phyloP scores from a whole-genome alignment of 2,329 filamentous ascomycete genomes.

The Trichoderma sp. region DNA sequence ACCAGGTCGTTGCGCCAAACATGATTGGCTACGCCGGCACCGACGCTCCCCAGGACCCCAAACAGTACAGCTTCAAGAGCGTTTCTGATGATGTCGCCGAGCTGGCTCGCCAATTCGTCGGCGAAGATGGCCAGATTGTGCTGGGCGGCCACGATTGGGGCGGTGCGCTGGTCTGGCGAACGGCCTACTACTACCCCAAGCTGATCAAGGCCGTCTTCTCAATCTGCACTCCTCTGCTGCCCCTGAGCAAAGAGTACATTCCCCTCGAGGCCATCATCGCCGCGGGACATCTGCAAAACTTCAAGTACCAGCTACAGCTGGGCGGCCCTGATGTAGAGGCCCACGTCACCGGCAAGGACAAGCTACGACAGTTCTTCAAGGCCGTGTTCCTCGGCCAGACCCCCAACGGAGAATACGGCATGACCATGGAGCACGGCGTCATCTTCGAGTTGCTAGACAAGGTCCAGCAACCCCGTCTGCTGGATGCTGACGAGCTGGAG shows the following conservation, averaged over 20 bases:
- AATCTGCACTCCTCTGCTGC: constrained; percentile 72
- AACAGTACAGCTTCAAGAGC: constrained; percentile 68
- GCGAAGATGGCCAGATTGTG: constrained; percentile 58
- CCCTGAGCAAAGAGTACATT: constrained; percentile 51
- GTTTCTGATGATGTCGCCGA: constrained; percentile 72
- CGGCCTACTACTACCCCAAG: constrained; percentile 69
- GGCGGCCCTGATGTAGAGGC: constrained; percentile 64
- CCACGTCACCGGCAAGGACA: constrained; percentile 53
- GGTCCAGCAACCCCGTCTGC: constrained; percentile 54
- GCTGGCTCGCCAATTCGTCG: constrained; percentile 57
- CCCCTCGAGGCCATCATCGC: constrained; percentile 60
- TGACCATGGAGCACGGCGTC: constrained; percentile 61
- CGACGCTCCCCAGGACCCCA: constrained; percentile 60
- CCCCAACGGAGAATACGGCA: constrained; percentile 52
- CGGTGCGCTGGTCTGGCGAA: constrained; percentile 71
- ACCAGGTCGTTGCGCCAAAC: constrained; percentile 80
- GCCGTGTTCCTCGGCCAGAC: constrained; percentile 67
- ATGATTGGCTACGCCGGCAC: constrained; percentile 84
- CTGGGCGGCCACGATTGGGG: constrained; percentile 95
- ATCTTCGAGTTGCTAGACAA: constrained; percentile 59
- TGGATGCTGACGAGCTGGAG: constrained; percentile 68
- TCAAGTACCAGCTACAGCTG: constrained; percentile 82
- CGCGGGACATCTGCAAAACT: constrained; percentile 58
- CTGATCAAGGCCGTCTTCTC: constrained; percentile 73
- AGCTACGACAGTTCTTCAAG: constrained; percentile 67